Conservation (phyloP, 2,329 filamentous ascomycete genomes). For the Metarhizium sp. region DNA sequence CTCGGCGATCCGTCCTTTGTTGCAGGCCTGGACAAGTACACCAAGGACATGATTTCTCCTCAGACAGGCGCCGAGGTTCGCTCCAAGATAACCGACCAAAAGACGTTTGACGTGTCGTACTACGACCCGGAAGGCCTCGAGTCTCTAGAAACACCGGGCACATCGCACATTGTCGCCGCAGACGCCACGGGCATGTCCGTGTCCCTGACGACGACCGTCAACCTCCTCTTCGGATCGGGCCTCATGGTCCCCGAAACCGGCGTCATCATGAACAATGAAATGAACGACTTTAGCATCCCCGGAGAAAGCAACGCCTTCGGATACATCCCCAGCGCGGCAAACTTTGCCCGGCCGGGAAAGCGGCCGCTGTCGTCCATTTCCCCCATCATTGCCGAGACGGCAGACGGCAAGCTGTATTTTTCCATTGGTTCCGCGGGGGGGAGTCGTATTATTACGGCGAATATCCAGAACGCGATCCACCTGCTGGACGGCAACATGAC, state of each 20-base stretch:
- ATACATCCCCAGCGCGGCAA: slow-evolving; percentile 63
- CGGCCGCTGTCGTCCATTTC: slow-evolving; percentile 70
- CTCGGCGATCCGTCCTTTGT: slow-evolving; percentile 73
- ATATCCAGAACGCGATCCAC: slow-evolving; percentile 67
- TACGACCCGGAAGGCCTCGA: slow-evolving; percentile 38
- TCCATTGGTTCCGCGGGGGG: slow-evolving; percentile 73
- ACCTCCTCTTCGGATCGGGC: slow-evolving; percentile 67
- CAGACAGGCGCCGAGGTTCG: slow-evolving; percentile 44
- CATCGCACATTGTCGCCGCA: slow-evolving; percentile 56
- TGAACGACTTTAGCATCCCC: slow-evolving; percentile 71
- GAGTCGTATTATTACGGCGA: slow-evolving; percentile 74
- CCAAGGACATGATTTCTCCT: slow-evolving; percentile 56
- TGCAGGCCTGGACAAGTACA: slow-evolving; percentile 46
- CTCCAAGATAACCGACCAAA: slow-evolving; percentile 32
- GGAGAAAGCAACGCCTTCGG: slow-evolving; percentile 64
- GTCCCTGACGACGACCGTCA: slow-evolving; percentile 72
- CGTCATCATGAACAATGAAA: slow-evolving; percentile 58
- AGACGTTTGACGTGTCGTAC: slow-evolving; percentile 27
- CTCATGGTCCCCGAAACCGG: slow-evolving; percentile 75
- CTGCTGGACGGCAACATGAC: slow-evolving; percentile 60
- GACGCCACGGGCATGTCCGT: slow-evolving; percentile 65
- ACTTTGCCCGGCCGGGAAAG: slow-evolving; percentile 70
- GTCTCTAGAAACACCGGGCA: slow-evolving; percentile 53
- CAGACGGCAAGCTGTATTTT: slow-evolving; percentile 60
- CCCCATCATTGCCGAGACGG: slow-evolving; percentile 64